phyloP scores from a whole-genome alignment of 306 rosid genomes.

The Corylus avellana region DNA sequence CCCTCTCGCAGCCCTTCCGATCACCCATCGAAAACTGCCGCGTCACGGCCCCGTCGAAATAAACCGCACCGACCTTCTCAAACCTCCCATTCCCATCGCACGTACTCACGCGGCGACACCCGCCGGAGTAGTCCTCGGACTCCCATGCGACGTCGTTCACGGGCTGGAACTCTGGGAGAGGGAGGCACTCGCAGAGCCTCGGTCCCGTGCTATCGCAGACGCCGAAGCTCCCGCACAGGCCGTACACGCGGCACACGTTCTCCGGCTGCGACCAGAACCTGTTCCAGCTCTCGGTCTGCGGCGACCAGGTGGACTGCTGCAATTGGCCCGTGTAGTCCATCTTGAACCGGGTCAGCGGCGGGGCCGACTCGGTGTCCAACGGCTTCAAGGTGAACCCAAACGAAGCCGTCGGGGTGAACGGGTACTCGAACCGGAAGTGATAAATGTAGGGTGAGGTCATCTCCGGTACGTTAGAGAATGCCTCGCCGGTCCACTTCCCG shows the following conservation, averaged over 20 bases:
- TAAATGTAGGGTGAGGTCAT: slow-evolving; percentile 69
- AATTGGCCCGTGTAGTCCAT: slow-evolving; percentile 54
- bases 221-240: slow-evolving; percentile 65
- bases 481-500: slow-evolving; percentile 61
- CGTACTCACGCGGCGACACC: slow-evolving; percentile 38
- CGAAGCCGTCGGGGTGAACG: slow-evolving; percentile 55
- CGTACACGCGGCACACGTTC: slow-evolving; percentile 38
- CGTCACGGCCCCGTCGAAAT: slow-evolving; percentile 28
- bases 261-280: slow-evolving; percentile 68
- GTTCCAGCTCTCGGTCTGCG: slow-evolving; percentile 55
- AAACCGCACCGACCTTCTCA: slow-evolving; percentile 38
- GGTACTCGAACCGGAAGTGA: slow-evolving; percentile 47
- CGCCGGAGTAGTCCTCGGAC: slow-evolving; percentile 46
- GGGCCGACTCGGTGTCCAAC: slow-evolving; percentile 31
- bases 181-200: slow-evolving; percentile 43
- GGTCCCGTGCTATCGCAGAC: slow-evolving; percentile 31
- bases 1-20: slow-evolving; percentile 37
- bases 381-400: slow-evolving; percentile 64
- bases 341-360: slow-evolving; percentile 54
- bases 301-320: slow-evolving; percentile 67
- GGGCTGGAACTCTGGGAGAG: slow-evolving; percentile 46
- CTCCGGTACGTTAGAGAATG: slow-evolving; percentile 57
- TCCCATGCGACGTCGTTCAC: slow-evolving; percentile 47
- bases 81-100: slow-evolving; percentile 45
- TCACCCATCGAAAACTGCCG: slow-evolving; percentile 9